Percentiles rank a stretch among this genome's conserved stretches.
These are phyloP conservation scores for Porphyrellus sp. DNA, from an alignment of 1,284 basidiomycete species.

Conservation along the genomic window DNA sequence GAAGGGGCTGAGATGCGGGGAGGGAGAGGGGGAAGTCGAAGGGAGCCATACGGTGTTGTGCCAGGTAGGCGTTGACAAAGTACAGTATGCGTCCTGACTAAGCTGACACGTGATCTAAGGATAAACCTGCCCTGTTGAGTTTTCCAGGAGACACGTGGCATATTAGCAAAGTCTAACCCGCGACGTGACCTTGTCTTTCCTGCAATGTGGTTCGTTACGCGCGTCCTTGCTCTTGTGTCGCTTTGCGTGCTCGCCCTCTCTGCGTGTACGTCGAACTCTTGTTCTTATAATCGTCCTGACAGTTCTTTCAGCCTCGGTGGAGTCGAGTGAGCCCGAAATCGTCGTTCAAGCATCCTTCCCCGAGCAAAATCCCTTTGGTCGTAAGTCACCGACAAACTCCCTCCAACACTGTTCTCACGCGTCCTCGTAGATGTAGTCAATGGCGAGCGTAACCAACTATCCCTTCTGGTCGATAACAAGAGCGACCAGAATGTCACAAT, in stretches of 20 bases:
- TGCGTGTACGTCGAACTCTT: slow-evolving; percentile 27
- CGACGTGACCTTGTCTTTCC: background rate
- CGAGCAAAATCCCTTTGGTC: slow-evolving; percentile 76
- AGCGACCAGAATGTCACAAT: slow-evolving; percentile 76
- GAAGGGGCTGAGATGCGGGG: slow-evolving; percentile 46
- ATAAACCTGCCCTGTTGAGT: slow-evolving; percentile 26
- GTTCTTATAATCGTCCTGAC: slow-evolving; percentile 8
- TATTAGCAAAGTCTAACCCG: background rate
- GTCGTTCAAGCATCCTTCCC: slow-evolving; percentile 66
- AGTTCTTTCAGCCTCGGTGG: slow-evolving; percentile 13
- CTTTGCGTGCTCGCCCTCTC: slow-evolving; percentile 23
- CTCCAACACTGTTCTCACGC: slow-evolving; percentile 8
- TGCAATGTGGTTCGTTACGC: slow-evolving; percentile 26
- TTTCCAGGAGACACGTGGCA: slow-evolving; percentile 26
- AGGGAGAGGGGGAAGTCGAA: slow-evolving; percentile 41
- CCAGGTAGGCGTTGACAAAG: no score
- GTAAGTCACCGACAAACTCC: slow-evolving; percentile 48
- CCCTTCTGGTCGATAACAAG: slow-evolving; percentile 71
- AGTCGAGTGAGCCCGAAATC: slow-evolving; percentile 48
- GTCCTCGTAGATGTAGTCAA: slow-evolving; percentile 70
- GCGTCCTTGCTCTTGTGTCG: slow-evolving; percentile 15
- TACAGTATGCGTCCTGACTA: no score
- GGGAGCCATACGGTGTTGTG: slow-evolving; percentile 7
- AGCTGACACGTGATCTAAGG: no score
- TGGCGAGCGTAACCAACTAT: slow-evolving; percentile 76